Base-by-base conservation (phyloP, 331 rosid species). In the Acacia pycnantha region DNA sequence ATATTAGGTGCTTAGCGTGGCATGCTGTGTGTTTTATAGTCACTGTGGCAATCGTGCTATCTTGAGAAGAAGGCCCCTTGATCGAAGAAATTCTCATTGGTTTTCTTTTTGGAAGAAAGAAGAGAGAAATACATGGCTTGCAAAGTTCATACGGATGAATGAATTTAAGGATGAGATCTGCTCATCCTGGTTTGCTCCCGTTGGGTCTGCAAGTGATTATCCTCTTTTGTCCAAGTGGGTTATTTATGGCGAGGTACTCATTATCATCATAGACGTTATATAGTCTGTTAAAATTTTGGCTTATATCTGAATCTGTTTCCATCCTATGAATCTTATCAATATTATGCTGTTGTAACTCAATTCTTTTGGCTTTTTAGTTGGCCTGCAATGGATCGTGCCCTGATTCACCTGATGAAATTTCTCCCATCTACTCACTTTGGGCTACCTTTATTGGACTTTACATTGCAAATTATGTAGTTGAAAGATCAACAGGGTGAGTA, bases 141-240 rank as follows among this genome's bases (percentile, higher is more conserved):
- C 93, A 9, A 96, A 91, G 85, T 94, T 94, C 77, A 87, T 90
- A 79, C 92, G 88, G 80, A 91, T 96, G 91, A 89, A 88, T 84
- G 98, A 96, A 84, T 86, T 89, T 85, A 96, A 94, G 88, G 98
- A 96, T 78, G 90, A 94, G 85, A 94, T 96, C 87, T 96, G 99
- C 88, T 94, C 97, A n/a, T 92, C 97, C 48, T 96, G 99, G 99
- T 96, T 96, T 76, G 99, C 99, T 78, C 99, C 99, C 1, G 99
- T 96, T 81, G 99, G 99, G 50, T 96, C 97, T 78, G 99, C 98
- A 27, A 94, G 98, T 88, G 99, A 96, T 84, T 96, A 94, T 87
- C 98, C 99, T 37, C 93, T 96, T 72, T 84, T 96, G 89, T 96
- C 99, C 10, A 96, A 96, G 87, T 96, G 99, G 99, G 97, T 94